Conservation (phyloP, 2,329 filamentous ascomycete genomes). For the Seiridium unicorne region DNA sequence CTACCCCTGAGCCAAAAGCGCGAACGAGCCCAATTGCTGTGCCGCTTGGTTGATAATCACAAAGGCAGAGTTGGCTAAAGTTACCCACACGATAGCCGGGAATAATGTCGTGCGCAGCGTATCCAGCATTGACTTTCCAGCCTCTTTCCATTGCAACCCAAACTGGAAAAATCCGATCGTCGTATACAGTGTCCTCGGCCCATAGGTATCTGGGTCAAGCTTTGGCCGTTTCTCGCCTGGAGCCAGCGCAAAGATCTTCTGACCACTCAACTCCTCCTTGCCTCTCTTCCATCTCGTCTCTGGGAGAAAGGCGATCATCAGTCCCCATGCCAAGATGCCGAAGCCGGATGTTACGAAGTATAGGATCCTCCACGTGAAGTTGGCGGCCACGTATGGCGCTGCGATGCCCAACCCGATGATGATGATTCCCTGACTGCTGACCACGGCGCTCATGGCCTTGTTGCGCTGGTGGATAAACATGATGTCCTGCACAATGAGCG, state of each 20-base stretch:
- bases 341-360: slow-evolving; percentile 32
- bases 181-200: slow-evolving; percentile 25
- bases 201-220: slow-evolving; percentile 25
- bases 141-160: slow-evolving; percentile 26
- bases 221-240: slow-evolving; percentile 25
- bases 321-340: slow-evolving; percentile 31
- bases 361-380: slow-evolving; percentile 32
- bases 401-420: slow-evolving; percentile 6
- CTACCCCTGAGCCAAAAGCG: slow-evolving; percentile 12
- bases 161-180: slow-evolving; percentile 32
- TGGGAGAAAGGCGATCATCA: slow-evolving; percentile 30
- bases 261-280: slow-evolving; percentile 26
- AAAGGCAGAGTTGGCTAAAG: slow-evolving; percentile 17
- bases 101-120: slow-evolving; percentile 30
- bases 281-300: slow-evolving; percentile 33
- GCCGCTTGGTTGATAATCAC: slow-evolving; percentile 13
- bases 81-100: slow-evolving; percentile 32
- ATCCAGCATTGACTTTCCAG: slow-evolving; percentile 23
- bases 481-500: slow-evolving; percentile 36
- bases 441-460: slow-evolving; percentile 29
- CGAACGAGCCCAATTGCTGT: slow-evolving; percentile 10
- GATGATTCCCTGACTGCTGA: slow-evolving; percentile 13
- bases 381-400: slow-evolving; percentile 27
- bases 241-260: slow-evolving; percentile 19
- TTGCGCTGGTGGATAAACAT: slow-evolving; percentile 38